Evolutionary conservation across 805 yeast species (phyloP), one percentile per base, ranked within the genome.

Genomic region (Candida peoriensis): DNA sequence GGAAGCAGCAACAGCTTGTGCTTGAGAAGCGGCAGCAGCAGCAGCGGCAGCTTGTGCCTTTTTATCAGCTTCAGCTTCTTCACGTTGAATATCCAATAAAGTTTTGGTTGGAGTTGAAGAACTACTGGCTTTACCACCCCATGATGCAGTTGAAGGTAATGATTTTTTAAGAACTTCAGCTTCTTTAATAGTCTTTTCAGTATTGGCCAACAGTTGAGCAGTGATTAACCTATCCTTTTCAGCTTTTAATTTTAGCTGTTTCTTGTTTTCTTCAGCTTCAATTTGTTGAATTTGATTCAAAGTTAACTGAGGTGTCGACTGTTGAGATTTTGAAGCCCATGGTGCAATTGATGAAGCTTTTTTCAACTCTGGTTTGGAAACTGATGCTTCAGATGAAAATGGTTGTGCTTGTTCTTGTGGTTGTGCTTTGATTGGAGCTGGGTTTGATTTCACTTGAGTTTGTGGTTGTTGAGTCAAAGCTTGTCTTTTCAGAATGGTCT

Each of bases 21-120:
- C 35, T 24, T 34, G 33, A 13, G 43, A 34, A 24, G 41, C 31
- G 12, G 48, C 56, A 18, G 60, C 32, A 33, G 56, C 50, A 17
- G 43, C 53, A 20, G 43, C 42, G 21, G 34, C 29, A 14, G 34
- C 37, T 19, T 16, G 23, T n/a, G 30, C 38, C 15, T 35, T 33
- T 22, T 37, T 48, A 32, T 58, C 52, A 19, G 61, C 61, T 23
- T 55, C 59, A 6, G 57, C 71, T 54, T 76, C 81, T 55, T 78
- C 84, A 39, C 58, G 68, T 50, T 76, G 81, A 41, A 78, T 77
- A 36, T 78, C 83, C 10, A 75, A 77, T 36, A 78, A 61, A 0
- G 81, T 66, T 52, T 72, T 73, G 22, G 59, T 57, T 21, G 74
- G 70, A 11, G 52, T 50, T 3, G 52, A 31, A 2, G 55, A 19